Percentiles rank a stretch among this genome's conserved stretches.
These are phyloP conservation scores for Albugo candida DNA, from an alignment of 352 stramenopile genomes.

Conservation along the genomic window DNA sequence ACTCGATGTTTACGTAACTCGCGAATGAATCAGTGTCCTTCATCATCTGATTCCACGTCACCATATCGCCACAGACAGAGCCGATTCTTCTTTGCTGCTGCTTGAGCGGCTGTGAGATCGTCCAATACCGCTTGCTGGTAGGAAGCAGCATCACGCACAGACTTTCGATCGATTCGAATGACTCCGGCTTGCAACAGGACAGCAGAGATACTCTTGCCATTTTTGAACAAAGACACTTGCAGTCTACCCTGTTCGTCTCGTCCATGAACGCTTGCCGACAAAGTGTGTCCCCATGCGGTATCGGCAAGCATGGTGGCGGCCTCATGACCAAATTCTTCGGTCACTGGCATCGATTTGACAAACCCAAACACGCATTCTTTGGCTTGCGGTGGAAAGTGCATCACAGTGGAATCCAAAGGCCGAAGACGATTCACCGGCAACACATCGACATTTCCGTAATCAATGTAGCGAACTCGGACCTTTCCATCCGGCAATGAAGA, in stretches of 20 bases:
- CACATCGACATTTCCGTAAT: conserved; percentile 89
- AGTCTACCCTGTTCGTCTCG: conserved; percentile 47
- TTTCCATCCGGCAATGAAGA: conserved; percentile 37
- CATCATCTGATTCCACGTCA: conserved; percentile 92
- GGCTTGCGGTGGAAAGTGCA: conserved; percentile 78
- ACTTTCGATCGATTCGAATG: conserved; percentile 72
- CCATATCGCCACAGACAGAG: conserved; percentile 92
- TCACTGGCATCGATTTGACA: conserved; percentile 60
- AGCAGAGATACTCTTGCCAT: conserved; percentile 78
- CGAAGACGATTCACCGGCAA: conserved; percentile 70
- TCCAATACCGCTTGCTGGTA: conserved; percentile 74
- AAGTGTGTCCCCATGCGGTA: conserved; percentile 82
- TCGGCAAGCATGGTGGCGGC: conserved; percentile 79
- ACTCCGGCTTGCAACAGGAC: conserved; percentile 79
- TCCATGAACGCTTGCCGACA: conserved; percentile 56
- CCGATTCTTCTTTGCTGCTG: conserved; percentile 81
- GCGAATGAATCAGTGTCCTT: conserved; percentile 12
- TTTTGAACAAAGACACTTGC: conserved; percentile 56
- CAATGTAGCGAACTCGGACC: conserved; percentile 83
- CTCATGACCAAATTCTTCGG: conserved; percentile 85
- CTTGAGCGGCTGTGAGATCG: conserved; percentile 80
- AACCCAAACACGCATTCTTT: conserved; percentile 75
- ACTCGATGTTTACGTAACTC: neutral
- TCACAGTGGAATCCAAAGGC: conserved; percentile 77
- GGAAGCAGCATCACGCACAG: conserved; percentile 29